Conservation (phyloP, 1,284 basidiomycete species). For the Earliella scabrosa region DNA sequence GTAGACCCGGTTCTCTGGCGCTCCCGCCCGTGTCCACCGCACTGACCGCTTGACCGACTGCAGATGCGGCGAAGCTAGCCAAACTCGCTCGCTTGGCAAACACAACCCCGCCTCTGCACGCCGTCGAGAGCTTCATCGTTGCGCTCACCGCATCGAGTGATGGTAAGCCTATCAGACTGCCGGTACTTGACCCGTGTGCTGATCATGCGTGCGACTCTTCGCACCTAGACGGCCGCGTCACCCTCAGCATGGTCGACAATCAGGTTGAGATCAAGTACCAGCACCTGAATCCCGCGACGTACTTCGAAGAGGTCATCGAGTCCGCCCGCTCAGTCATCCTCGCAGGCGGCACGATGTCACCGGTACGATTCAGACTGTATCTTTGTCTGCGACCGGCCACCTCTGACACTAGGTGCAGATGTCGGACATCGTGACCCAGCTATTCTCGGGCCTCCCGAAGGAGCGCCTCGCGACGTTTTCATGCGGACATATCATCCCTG, state of each 20-base stretch:
- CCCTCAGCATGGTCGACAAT: conserved; percentile 51
- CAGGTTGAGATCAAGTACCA: conserved; percentile 86
- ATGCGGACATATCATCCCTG: conserved; percentile 93
- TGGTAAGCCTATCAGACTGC: too few species aligned
- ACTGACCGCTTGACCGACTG: neutral
- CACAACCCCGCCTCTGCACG: conserved; percentile 79
- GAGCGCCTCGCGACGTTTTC: conserved; percentile 81
- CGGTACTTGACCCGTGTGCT: too few species aligned
- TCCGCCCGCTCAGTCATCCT: conserved; percentile 84
- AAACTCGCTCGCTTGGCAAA: conserved; percentile 37
- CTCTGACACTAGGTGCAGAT: conserved; percentile 55
- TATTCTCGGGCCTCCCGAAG: conserved; percentile 72
- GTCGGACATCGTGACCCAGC: conserved; percentile 84
- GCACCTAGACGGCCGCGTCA: conserved; percentile 77
- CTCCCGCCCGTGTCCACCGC: neutral
- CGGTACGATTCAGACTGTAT: conserved; percentile 52
- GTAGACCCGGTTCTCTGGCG: conserved; percentile 22
- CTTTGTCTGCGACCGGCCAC: neutral
- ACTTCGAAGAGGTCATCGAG: conserved; percentile 84
- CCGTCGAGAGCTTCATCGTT: conserved; percentile 85
- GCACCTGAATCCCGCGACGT: conserved; percentile 90
- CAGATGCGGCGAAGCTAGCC: conserved; percentile 35
- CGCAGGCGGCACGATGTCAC: conserved; percentile 98
- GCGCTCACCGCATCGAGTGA: conserved; percentile 82
- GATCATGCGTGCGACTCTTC: too few species aligned